Evolutionary conservation across 768 basidiomycete genomes (phyloP).

Genomic region (Gloeostereum incarnatum): DNA sequence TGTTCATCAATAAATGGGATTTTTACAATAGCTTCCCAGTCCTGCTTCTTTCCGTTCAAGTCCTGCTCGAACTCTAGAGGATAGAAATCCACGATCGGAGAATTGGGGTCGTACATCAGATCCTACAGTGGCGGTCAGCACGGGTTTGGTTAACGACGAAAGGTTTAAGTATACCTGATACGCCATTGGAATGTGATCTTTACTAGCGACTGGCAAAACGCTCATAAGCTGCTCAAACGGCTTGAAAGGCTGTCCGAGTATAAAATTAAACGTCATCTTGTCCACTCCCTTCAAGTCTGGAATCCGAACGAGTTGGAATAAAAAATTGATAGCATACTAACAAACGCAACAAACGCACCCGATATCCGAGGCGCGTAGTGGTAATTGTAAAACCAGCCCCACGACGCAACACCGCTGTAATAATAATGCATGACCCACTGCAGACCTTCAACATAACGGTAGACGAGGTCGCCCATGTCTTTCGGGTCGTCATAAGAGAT

Average conservation of each 20-base stretch:
- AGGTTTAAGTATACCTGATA: constrained; percentile 50
- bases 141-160: background rate
- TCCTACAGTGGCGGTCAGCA: constrained; percentile 40
- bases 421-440: constrained; percentile 99
- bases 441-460: constrained; percentile 83
- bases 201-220: constrained; percentile 86
- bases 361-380: constrained; percentile 97
- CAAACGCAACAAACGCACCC: constrained; percentile 41
- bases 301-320: background rate
- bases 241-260: constrained; percentile 80
- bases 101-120: constrained; percentile 77
- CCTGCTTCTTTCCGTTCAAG: constrained; percentile 95
- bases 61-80: constrained; percentile 87
- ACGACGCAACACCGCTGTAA: constrained; percentile 93
- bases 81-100: constrained; percentile 92
- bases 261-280: constrained; percentile 78
- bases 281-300: constrained; percentile 34
- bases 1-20: constrained; percentile 93
- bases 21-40: constrained; percentile 99
- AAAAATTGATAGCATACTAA: no score
- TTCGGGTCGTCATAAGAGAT: constrained; percentile 66
- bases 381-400: constrained; percentile 99
- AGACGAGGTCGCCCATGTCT: constrained; percentile 62
- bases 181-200: constrained; percentile 78
- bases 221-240: constrained; percentile 99